A percentile compares a stretch with the other conserved stretches of the same genome.
Evolutionary conservation across 164 flowering plant genomes (phyloP).

Genomic region (Vitis rotundifolia): DNA sequence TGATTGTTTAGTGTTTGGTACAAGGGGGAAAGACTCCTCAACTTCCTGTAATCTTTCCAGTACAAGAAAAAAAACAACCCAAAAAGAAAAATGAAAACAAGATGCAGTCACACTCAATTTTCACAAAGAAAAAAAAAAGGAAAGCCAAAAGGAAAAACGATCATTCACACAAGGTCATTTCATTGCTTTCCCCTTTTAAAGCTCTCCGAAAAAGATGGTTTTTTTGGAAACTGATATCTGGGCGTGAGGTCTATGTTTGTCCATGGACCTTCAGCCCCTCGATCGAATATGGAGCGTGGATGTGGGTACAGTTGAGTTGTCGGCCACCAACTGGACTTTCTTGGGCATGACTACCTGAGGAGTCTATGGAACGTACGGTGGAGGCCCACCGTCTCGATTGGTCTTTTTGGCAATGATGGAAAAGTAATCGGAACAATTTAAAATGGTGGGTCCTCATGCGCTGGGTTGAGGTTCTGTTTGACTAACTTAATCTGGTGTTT

Average conservation of each 20-base stretch:
- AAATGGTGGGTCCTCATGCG: slow-evolving; percentile 7
- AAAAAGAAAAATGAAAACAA: slow-evolving; percentile 1
- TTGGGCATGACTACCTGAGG: no score
- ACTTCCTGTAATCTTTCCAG: not conserved
- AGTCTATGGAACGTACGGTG: no score
- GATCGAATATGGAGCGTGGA: slow-evolving; percentile 13
- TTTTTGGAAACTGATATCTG: not conserved
- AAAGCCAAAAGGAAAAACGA: slow-evolving; percentile 14
- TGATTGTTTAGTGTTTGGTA: slow-evolving; percentile 22
- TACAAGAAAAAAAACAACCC: slow-evolving; percentile 7
- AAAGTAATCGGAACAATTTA: slow-evolving; percentile 6
- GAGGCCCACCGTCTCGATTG: not conserved
- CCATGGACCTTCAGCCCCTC: slow-evolving; percentile 7
- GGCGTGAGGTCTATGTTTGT: slow-evolving; percentile 11
- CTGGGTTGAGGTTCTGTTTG: slow-evolving; percentile 14
- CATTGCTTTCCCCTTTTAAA: not conserved
- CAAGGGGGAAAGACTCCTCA: slow-evolving; percentile 12
- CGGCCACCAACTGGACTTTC: slow-evolving; percentile 11
- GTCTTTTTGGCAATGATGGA: not conserved
- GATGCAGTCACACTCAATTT: slow-evolving; percentile 12
- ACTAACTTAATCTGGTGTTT: not conserved
- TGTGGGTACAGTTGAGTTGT: slow-evolving; percentile 14
- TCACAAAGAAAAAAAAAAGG: no score
- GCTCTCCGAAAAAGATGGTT: not conserved
- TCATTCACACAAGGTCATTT: slow-evolving; percentile 3